A percentile compares a stretch with the other conserved stretches of the same genome.
These are phyloP conservation scores for Chalara sp. DNA, from an alignment of 2,329 filamentous ascomycete genomes.

Conservation along the genomic window DNA sequence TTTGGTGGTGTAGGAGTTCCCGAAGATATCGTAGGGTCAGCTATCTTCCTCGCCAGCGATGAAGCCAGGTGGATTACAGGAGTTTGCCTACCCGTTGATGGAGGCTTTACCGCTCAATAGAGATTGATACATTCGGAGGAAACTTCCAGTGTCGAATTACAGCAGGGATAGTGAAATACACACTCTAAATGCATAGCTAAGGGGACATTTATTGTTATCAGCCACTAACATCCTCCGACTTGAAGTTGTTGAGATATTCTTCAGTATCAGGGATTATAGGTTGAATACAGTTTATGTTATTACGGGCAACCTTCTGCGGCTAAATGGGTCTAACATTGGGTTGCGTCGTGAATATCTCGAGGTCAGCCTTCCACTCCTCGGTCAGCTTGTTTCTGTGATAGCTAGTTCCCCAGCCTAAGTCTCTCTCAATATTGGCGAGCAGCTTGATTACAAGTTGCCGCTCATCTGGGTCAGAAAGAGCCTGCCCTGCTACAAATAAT, in stretches of 20 bases:
- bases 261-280: no score
- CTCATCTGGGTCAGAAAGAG: slow-evolving; percentile 46
- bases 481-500: slow-evolving; percentile 56
- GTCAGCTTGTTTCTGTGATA: slow-evolving; percentile 50
- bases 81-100: slow-evolving; percentile 9
- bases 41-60: slow-evolving; percentile 8
- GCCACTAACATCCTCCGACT: no score
- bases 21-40: slow-evolving; percentile 6
- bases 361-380: slow-evolving; percentile 30
- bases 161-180: no score
- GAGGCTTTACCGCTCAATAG: slow-evolving; percentile 11
- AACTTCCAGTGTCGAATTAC: no score
- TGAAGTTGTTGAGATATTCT: no score
- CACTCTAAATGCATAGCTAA: no score
- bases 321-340: no score
- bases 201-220: no score
- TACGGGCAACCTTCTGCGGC: no score
- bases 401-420: slow-evolving; percentile 57
- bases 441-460: slow-evolving; percentile 47
- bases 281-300: no score
- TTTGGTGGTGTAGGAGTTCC: neutral
- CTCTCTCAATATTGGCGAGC: slow-evolving; percentile 51
- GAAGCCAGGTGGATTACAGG: slow-evolving; percentile 12
- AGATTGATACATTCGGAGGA: neutral
- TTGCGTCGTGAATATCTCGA: no score